phyloP scores from a whole-genome alignment of 441 rosid species.

The Erodium moschatum region DNA sequence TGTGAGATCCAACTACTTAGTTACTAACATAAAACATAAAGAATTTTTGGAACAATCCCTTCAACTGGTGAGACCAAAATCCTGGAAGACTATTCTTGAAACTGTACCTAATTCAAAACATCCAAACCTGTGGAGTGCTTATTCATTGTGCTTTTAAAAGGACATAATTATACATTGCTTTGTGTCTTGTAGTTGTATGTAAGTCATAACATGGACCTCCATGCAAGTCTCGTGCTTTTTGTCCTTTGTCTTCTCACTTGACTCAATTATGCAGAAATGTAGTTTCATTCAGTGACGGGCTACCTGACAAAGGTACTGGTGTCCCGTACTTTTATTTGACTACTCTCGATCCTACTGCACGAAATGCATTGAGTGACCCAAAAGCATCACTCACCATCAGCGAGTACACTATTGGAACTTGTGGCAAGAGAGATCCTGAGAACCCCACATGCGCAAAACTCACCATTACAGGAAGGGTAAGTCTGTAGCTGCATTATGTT shows the following conservation, averaged over 20 bases:
- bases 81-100: background rate
- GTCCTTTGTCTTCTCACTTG: background rate
- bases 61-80: too few relatives aligned
- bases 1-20: too few relatives aligned
- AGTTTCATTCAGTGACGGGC: conserved; percentile 82
- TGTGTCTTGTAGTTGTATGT: background rate
- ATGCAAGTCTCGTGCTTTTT: background rate
- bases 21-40: too few relatives aligned
- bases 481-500: background rate
- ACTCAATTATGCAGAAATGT: conserved; percentile 49
- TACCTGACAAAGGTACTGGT: conserved; percentile 51
- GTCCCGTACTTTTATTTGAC: conserved; percentile 87
- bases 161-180: background rate
- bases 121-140: background rate
- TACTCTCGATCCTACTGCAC: conserved; percentile 80
- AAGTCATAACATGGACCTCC: background rate
- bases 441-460: conserved; percentile 79
- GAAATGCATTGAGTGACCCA: conserved; percentile 57
- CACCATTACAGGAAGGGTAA: conserved; percentile 65
- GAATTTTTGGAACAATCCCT: too few relatives aligned
- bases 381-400: conserved; percentile 70
- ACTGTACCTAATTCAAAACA: background rate
- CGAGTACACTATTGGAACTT: conserved; percentile 83
- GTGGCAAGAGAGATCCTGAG: conserved; percentile 75
- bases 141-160: background rate